A percentile compares a stretch with the other conserved stretches of the same genome.
Conservation (phyloP, 805 yeast species). For the Saccharomycopsis fodiens region DNA sequence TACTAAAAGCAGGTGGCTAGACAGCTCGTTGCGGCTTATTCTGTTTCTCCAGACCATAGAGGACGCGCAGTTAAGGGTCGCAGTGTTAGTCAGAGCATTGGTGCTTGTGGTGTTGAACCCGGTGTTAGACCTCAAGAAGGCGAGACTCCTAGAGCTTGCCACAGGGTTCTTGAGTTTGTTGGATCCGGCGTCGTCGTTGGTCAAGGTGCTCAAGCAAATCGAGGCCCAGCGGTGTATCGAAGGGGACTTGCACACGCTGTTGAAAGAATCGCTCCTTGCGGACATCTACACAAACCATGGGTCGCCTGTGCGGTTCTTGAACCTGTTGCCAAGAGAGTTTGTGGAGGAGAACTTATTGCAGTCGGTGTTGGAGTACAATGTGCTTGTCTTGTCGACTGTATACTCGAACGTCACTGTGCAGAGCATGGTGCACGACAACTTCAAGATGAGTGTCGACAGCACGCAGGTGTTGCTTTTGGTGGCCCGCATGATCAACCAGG, state of each 20-base stretch:
- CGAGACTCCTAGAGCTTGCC: not conserved
- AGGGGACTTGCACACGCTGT: not conserved
- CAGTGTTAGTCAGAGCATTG: not conserved
- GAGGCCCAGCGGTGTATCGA: not conserved
- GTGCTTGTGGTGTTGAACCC: not conserved
- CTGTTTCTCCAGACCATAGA: not conserved
- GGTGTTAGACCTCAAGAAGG: constrained; percentile 1
- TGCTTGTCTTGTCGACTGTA: constrained; percentile 2
- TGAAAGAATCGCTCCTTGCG: not conserved
- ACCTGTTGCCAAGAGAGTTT: not conserved
- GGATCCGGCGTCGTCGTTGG: not conserved
- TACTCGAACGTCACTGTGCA: constrained; percentile 5
- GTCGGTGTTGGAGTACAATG: constrained; percentile 13
- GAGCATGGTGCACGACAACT: not conserved
- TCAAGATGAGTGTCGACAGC: not conserved
- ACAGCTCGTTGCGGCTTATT: not conserved
- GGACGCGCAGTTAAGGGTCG: not conserved
- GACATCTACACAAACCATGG: not conserved
- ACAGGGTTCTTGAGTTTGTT: not conserved
- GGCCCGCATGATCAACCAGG: constrained; percentile 8
- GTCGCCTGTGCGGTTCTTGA: not conserved
- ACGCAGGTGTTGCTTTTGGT: not conserved
- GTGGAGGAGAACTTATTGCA: constrained; percentile 5
- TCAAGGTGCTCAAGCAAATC: not conserved
- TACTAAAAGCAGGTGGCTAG: not conserved